Evolutionary conservation across 768 basidiomycete genomes (phyloP), one percentile per base, ranked within the genome.

Genomic region (Tephrocybe rancida): DNA sequence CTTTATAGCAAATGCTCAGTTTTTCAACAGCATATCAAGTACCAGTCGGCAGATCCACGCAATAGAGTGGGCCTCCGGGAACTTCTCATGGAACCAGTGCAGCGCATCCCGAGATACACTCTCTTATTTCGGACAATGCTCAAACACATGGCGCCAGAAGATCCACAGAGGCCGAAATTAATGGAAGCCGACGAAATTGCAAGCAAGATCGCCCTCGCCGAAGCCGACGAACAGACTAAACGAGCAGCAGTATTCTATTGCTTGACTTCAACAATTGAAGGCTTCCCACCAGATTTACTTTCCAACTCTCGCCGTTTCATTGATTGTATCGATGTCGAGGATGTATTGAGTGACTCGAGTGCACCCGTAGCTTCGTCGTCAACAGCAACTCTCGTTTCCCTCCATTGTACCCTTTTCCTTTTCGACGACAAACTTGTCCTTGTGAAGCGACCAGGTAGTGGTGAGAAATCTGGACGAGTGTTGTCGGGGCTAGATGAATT

Each of bases 341-440:
- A 98, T 64, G 68, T 83, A 29, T 64, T 85, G 35, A 68, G 77
- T 22, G 87, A 88, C 49, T 68, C 75, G 2, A 72, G 73, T 24
- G 59, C 75, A 24, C 78, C 82, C 45, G 77, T 79, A 16, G 61
- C 74, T 10, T 71, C 78, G 13, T 63, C 78, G 29, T 71, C 75
- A 11, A 76, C 73, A 48, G 62, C 70, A 32, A 32, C 30, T 6
- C 70, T 76, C 1, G 62, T 70, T 2, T 74, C 80, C 0, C 78
- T 96, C 16, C 88, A 92, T 64, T 95, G 90, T 69, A 92, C 90
- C 2, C 73, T 99, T 25, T 90, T 98, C 67, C 77, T 99, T 42
- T 98, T 99, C 66, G 90, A 95, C 57, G 96, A 99, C 71, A 92
- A 92, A 64, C 75, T 99, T 19, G 79, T 98, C 67, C 85, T 99